Base-by-base conservation (phyloP, 2,329 filamentous ascomycete species). In the Tolypocladium amazonense region DNA sequence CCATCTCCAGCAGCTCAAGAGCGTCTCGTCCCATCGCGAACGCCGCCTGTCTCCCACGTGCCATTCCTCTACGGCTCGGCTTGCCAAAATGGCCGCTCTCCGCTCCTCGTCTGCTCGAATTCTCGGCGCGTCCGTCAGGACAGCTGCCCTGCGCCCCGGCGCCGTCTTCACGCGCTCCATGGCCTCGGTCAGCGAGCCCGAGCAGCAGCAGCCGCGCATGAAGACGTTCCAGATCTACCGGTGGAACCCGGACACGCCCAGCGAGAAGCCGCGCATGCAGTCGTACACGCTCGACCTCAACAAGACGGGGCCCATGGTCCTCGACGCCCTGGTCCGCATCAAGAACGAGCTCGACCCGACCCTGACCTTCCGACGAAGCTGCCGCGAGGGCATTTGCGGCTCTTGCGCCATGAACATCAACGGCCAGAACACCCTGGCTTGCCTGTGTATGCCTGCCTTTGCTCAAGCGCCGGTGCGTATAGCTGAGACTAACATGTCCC, bases 391-490 rank as follows among this genome's bases (percentile, higher is more conserved):
- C 68, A 99, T 99, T 71, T 99, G 94, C 74, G 94, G 94, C 67
- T 96, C 90, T 77, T 99, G 94, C 75, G 94, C 94, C 67, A 99
- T 99, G 94, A 99, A 99, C 83, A 97, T 99, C 75, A 95, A 97
- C 76, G 94, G 94, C 75, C 89, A 95, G 71, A 99, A 99, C 81
- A 99, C 94, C 60, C 79, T 99, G 70, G 94, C 94, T 67, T 99
- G 94, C 79, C 80, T 99, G 73, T 99, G 94, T 96, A 90, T 69
- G 89, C n/a, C n/a, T n/a, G n/a, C 86, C 43, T 15, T 6, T 20
- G 30, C 9, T 37, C 2, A 7, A n/a, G 50, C 20, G 37, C n/a
- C 9, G 30, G 30, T 33, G n/a, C n/a, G n/a, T n/a, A 8, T 33
- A 8, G 8, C 30, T 33, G 30, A 33, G 8, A 65, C 72, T 73